Evolutionary conservation across 2,329 filamentous ascomycete genomes (phyloP).

Genomic region (Lachnellula arida): DNA sequence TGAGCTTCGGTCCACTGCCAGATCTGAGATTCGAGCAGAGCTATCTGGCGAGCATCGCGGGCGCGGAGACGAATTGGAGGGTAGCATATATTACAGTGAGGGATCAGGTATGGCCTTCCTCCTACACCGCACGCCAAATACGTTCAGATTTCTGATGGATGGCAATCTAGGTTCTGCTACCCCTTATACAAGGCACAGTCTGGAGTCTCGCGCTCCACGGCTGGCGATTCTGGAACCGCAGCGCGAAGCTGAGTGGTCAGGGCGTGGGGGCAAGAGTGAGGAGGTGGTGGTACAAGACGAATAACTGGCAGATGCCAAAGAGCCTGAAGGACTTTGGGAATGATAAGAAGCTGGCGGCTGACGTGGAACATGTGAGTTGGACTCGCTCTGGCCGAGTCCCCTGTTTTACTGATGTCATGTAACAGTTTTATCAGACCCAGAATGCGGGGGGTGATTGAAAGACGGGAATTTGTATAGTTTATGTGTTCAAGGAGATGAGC

Average conservation of each 20-base stretch:
- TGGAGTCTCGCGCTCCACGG: constrained; percentile 82
- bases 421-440: constrained; percentile 27
- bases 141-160: constrained; percentile 1
- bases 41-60: constrained; percentile 84
- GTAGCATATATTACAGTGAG: constrained; percentile 79
- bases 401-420: constrained; percentile 26
- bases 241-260: constrained; percentile 69
- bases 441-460: constrained; percentile 17
- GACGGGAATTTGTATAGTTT: not conserved
- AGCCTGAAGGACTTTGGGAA: constrained; percentile 16
- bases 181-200: constrained; percentile 79
- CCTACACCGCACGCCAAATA: not conserved
- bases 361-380: constrained; percentile 39
- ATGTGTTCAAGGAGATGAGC: not conserved
- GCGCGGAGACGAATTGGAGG: constrained; percentile 73
- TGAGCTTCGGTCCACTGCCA: constrained; percentile 62
- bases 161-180: constrained; percentile 66
- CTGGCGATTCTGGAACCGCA: constrained; percentile 87
- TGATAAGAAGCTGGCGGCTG: constrained; percentile 32
- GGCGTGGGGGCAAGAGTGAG: constrained; percentile 71
- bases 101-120: constrained; percentile 64
- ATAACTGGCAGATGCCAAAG: constrained; percentile 74
- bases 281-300: constrained; percentile 93
- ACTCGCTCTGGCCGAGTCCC: constrained; percentile 1
- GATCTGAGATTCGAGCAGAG: constrained; percentile 97